Evolutionary conservation across 2,329 filamentous ascomycete genomes (phyloP).

Genomic region (Ophioceras dolichostomum): DNA sequence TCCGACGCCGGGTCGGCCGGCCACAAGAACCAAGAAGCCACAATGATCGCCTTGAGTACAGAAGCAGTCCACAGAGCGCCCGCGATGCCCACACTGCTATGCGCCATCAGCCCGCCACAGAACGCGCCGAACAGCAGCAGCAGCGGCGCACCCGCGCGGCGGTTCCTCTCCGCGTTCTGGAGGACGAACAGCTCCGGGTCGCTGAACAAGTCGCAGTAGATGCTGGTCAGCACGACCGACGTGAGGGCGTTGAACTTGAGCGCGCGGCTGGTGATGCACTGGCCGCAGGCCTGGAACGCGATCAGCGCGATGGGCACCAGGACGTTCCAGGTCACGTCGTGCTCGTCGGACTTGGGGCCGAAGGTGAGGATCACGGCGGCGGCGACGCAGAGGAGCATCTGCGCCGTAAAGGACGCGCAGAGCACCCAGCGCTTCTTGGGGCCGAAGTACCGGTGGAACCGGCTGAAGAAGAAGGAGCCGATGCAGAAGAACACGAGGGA

Average conservation of each 20-base stretch:
- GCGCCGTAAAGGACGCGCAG: constrained; percentile 41
- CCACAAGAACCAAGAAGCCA: constrained; percentile 50
- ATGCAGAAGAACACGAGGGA: constrained; percentile 60
- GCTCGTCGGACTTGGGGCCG: constrained; percentile 23
- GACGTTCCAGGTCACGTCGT: constrained; percentile 44
- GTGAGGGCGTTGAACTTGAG: constrained; percentile 60
- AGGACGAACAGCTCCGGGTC: constrained; percentile 34
- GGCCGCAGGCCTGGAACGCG: constrained; percentile 61
- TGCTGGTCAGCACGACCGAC: constrained; percentile 68
- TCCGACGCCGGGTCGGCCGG: constrained; percentile 14
- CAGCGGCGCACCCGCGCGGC: constrained; percentile 34
- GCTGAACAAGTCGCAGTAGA: constrained; percentile 71
- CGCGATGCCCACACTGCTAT: constrained; percentile 32
- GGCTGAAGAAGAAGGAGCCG: constrained; percentile 59
- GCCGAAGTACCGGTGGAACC: constrained; percentile 52
- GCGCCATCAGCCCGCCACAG: constrained; percentile 34
- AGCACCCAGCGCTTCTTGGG: constrained; percentile 55
- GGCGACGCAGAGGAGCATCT: constrained; percentile 33
- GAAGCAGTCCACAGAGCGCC: constrained; percentile 49
- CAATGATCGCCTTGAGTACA: constrained; percentile 40
- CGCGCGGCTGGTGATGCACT: constrained; percentile 62
- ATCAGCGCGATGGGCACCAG: constrained; percentile 56
- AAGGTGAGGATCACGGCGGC: constrained; percentile 43
- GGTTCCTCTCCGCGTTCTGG: constrained; percentile 36
- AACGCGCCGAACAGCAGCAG: constrained; percentile 37